Base-by-base conservation (phyloP, 805 yeast genomes). In the Candida odintsovae region DNA sequence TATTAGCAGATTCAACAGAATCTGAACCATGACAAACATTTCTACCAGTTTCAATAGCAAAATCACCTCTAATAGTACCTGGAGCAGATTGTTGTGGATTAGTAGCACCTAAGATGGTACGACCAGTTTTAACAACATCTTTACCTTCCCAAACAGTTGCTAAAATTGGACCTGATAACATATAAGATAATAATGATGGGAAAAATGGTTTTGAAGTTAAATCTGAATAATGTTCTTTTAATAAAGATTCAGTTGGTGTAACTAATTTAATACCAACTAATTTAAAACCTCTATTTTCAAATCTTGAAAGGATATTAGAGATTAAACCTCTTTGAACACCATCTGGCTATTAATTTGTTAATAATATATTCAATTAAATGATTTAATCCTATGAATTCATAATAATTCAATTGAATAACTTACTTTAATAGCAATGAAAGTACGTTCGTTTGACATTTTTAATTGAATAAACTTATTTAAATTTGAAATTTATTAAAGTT, bases 91-190 rank as follows among this genome's bases (percentile, higher is more conserved):
- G 83, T 70, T 85, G 79, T 70, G 99, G 99, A 87, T 94, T 92
- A 73, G 99, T 94, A 63, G 99, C 98, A 76, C 99, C 99, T 66
- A 94, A 83, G 71, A 94, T 83, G 65, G 79, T 83, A 78, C 99
- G 86, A 72, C 99, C 99, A 73, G 88, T 96, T 79, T 92, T 90
- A 73, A 94, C 99, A 71, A 83, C 99, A 68, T 94, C 97, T 80
- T 90, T 94, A 75, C 99, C 99, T 77, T 94, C 98, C 99, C 99
- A 94, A 64, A 90, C 97, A 70, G 97, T 94, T 64, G 99, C 99
- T 65, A 92, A 82, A 62, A 94, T 86, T 69, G 99, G 99, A 64
- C 99, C 99, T 59, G 97, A 89, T 69, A 80, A 77, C 99, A 94
- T 95, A 88, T 90, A 90, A 57, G 89, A 78, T 68, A 88, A 80